Evolutionary conservation across 2,329 filamentous ascomycete species (phyloP).

Genomic region (Cadophora sp.): DNA sequence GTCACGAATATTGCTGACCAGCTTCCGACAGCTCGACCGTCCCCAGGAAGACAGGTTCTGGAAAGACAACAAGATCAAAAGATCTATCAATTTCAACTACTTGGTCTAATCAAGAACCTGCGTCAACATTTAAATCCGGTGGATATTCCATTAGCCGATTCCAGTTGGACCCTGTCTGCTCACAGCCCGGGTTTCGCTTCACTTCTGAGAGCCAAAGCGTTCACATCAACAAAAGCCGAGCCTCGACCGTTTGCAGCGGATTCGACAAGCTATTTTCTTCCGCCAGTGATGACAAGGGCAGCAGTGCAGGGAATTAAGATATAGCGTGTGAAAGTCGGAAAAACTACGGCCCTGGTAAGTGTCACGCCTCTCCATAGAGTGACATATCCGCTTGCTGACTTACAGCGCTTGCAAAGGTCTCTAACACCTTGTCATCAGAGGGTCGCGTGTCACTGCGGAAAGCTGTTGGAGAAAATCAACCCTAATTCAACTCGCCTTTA

Average conservation of each 20-base stretch:
- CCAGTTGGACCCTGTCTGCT: background rate
- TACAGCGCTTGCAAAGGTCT: no score
- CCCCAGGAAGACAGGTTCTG: background rate
- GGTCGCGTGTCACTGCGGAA: no score
- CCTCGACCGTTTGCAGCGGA: background rate
- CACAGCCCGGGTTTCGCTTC: background rate
- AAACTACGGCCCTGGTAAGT: background rate
- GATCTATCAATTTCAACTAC: background rate
- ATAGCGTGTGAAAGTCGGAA: no score
- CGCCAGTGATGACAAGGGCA: background rate
- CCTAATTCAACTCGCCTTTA: no score
- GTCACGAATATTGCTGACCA: no score
- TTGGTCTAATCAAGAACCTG: background rate
- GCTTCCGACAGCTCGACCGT: background rate
- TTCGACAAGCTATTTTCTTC: background rate
- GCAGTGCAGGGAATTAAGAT: background rate
- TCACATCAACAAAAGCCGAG: background rate
- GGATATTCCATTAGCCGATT: background rate
- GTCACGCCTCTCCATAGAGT: background rate
- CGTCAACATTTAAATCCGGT: background rate
- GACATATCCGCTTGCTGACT: no score
- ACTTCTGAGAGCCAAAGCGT: background rate
- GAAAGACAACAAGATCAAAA: background rate
- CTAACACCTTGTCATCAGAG: no score
- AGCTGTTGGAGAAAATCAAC: no score